Percentiles rank a stretch among this genome's conserved stretches.
Conservation (phyloP, 306 rosid genomes). For the Macrotyloma uniflorum region DNA sequence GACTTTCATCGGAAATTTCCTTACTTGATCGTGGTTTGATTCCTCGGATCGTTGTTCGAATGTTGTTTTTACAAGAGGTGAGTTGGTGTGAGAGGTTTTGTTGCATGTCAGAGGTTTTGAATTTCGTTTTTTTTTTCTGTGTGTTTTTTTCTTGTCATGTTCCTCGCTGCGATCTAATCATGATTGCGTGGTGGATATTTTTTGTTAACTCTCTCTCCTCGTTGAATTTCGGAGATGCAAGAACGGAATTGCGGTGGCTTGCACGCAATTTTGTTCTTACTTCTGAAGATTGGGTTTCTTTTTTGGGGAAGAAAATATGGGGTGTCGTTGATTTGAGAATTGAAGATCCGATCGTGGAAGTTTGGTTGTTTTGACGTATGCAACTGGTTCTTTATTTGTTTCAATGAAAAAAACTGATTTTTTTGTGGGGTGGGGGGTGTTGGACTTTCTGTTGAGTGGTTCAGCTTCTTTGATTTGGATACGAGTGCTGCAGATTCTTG, state of each 20-base stretch:
- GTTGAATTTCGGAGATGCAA: conserved; percentile 40
- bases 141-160: neutral
- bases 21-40: conserved; percentile 42
- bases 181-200: conserved; percentile 23
- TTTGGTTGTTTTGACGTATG: conserved; percentile 7
- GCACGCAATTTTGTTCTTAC: conserved; percentile 24
- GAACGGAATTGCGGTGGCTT: conserved; percentile 14
- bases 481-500: neutral
- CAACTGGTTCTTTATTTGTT: neutral
- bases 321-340: conserved; percentile 33
- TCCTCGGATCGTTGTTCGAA: conserved; percentile 37
- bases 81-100: conserved; percentile 37
- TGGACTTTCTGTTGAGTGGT: conserved; percentile 29
- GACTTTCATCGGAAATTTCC: conserved; percentile 35
- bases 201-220: conserved; percentile 24
- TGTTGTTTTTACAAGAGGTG: conserved; percentile 51
- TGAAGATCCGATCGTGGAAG: conserved; percentile 45
- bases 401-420: neutral
- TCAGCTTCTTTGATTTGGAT: conserved; percentile 7
- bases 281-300: conserved; percentile 23
- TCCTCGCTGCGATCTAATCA: conserved; percentile 37
- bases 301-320: neutral
- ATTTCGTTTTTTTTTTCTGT: neutral
- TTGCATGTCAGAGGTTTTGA: conserved; percentile 40
- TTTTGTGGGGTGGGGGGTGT: neutral